These are phyloP conservation scores for Lojkania enalia DNA, from an alignment of 2,329 filamentous ascomycete genomes.

Conservation along the genomic window DNA sequence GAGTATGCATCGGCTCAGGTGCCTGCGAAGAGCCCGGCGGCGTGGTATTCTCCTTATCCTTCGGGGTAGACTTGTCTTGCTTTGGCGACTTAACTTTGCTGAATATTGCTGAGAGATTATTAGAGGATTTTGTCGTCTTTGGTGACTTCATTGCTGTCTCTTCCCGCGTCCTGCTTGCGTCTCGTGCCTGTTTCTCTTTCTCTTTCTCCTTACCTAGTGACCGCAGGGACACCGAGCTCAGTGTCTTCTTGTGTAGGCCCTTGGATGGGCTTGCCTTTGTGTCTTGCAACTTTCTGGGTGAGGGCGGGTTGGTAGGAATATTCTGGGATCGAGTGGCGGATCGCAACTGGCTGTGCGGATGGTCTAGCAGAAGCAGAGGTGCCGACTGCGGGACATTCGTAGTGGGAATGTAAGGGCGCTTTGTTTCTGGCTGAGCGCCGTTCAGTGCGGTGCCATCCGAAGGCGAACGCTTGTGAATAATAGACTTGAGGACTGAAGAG, in stretches of 20 bases:
- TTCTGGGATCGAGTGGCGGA: slow-evolving; percentile 38
- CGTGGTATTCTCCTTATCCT: slow-evolving; percentile 81
- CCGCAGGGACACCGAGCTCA: slow-evolving; percentile 58
- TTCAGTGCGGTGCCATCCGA: slow-evolving; percentile 44
- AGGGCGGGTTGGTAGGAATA: slow-evolving; percentile 40
- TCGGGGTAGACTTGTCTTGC: slow-evolving; percentile 54
- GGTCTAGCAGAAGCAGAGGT: slow-evolving; percentile 55
- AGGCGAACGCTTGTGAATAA: slow-evolving; percentile 57
- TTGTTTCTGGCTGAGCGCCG: slow-evolving; percentile 18
- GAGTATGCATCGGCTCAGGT: slow-evolving; percentile 56
- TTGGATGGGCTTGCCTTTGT: slow-evolving; percentile 39
- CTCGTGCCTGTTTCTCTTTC: slow-evolving; percentile 34
- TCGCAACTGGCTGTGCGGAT: slow-evolving; percentile 48
- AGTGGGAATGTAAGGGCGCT: slow-evolving; percentile 29
- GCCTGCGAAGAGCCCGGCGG: slow-evolving; percentile 58
- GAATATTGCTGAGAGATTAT: slow-evolving; percentile 77
- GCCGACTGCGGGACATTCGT: slow-evolving; percentile 29
- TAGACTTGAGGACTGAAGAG: slow-evolving; percentile 53
- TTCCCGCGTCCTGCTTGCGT: slow-evolving; percentile 31
- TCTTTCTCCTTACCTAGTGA: slow-evolving; percentile 55
- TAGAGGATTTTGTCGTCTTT: slow-evolving; percentile 79
- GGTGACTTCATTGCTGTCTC: slow-evolving; percentile 46
- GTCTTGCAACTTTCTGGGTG: slow-evolving; percentile 46
- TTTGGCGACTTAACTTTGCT: slow-evolving; percentile 74
- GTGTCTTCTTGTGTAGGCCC: slow-evolving; percentile 56